Evolutionary conservation across 179 eudicot species (phyloP), one percentile per base, ranked within the genome.

Genomic region (Spergularia azorica): DNA sequence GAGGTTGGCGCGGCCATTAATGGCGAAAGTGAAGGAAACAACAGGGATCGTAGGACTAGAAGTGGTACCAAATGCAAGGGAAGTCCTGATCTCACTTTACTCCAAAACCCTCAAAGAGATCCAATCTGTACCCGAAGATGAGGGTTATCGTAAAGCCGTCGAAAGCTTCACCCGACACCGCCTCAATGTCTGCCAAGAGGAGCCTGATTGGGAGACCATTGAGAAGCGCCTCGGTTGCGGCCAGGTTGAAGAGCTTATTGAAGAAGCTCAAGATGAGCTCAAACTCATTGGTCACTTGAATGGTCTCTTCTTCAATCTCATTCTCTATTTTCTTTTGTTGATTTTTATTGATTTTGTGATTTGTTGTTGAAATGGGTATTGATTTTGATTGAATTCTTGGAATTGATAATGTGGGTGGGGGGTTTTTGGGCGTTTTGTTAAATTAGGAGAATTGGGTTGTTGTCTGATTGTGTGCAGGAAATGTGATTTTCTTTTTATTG

Each of bases 1-100:
- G 50, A 76, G 87, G 74, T 39, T 91, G 1, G 85, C 89, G 50
- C 70, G 87, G 88, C 91, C 96, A 43, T 79, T 91, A 75, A 84
- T 88, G 89, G 90, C 91, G 14, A 85, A 69, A 73, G 85, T 91
- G 79, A 91, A 91, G 82, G 93, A 91, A 77, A 84, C 96, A 43
- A 91, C 96, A 2, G 91, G 96, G 77, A 89, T 91, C 76, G 96
- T 91, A 1, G 96, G 96, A 9, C 74, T 89, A 3, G 93, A 91
- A 0, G 96, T 91, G 59, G 96, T 85, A 3, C 96, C 96, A 1
- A 89, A 87, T 70, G 91, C 93, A 16, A 71, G 90, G 9, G 88
- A 91, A 38, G 93, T 85, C 0, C 57, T 91, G 80, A 89, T 91
- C 70, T 79, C 83, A 11, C 88, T 91, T 10, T 91, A 89, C 86